A percentile compares a stretch with the other conserved stretches of the same genome.
Conservation (phyloP, 2,329 filamentous ascomycete genomes). For the Phialophora verrucosa region DNA sequence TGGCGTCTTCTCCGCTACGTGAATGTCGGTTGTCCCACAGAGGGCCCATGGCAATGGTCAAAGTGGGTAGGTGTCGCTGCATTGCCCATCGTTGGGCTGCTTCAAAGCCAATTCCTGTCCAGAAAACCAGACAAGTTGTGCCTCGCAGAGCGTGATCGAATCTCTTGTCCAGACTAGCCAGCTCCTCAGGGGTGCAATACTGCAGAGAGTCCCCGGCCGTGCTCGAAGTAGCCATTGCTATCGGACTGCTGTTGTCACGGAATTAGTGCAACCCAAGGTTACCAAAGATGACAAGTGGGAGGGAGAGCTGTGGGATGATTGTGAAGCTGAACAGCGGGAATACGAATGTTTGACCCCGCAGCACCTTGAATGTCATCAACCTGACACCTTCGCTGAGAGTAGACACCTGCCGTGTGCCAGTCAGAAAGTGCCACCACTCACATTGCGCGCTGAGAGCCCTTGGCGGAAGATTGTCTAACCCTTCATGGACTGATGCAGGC, state of each 20-base stretch:
- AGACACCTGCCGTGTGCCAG: no score
- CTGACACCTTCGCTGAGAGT: no score
- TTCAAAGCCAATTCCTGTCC: slow-evolving; percentile 40
- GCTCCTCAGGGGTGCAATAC: slow-evolving; percentile 18
- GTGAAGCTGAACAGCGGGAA: no score
- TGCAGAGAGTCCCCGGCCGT: slow-evolving; percentile 19
- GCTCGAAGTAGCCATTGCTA: slow-evolving; percentile 4
- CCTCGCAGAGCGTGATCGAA: slow-evolving; percentile 20
- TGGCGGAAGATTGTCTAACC: no score
- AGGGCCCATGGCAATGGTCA: slow-evolving; percentile 19
- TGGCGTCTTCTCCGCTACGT: slow-evolving; percentile 1
- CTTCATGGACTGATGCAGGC: no score
- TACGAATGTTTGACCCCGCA: no score
- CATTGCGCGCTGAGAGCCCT: no score
- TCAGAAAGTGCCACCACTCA: no score
- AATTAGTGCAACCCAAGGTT: no score
- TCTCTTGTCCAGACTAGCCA: slow-evolving; percentile 17
- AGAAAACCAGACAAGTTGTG: slow-evolving; percentile 39
- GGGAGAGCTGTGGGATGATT: no score
- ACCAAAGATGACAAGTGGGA: no score
- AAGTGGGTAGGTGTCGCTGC: slow-evolving; percentile 6
- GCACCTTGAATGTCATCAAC: no score
- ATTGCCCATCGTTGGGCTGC: slow-evolving; percentile 36
- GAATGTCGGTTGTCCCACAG: slow-evolving; percentile 8
- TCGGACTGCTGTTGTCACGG: neutral